phyloP scores from a whole-genome alignment of 768 basidiomycete genomes.

The Serpula lacrymans region DNA sequence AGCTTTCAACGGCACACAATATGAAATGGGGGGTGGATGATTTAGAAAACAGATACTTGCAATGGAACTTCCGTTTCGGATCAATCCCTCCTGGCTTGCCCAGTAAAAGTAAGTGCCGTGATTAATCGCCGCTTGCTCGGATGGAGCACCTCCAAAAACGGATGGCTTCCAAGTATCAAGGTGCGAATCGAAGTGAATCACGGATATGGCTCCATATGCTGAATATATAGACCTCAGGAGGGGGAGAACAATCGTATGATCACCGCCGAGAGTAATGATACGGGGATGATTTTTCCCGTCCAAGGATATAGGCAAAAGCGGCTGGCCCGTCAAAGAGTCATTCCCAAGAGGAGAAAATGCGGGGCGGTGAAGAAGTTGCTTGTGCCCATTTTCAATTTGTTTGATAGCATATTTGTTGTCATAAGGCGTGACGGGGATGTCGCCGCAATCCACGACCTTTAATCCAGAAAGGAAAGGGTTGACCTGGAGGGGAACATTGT shows the following conservation, averaged over 20 bases:
- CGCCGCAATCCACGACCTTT: slow-evolving; percentile 73
- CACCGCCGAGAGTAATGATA: slow-evolving; percentile 81
- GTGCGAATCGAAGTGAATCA: slow-evolving; percentile 88
- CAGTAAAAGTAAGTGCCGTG: slow-evolving; percentile 92
- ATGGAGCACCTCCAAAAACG: slow-evolving; percentile 73
- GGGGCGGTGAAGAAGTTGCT: slow-evolving; percentile 60
- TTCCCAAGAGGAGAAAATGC: slow-evolving; percentile 62
- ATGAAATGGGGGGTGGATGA: slow-evolving; percentile 11
- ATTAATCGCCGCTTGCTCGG: slow-evolving; percentile 70
- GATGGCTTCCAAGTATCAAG: slow-evolving; percentile 77
- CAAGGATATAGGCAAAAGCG: slow-evolving; percentile 53
- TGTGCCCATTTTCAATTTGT: slow-evolving; percentile 74
- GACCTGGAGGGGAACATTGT: slow-evolving; percentile 69
- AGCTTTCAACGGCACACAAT: slow-evolving; percentile 29
- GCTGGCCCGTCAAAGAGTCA: slow-evolving; percentile 55
- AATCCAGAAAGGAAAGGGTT: slow-evolving; percentile 72
- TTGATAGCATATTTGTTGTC: slow-evolving; percentile 71
- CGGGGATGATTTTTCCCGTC: slow-evolving; percentile 79
- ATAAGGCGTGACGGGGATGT: slow-evolving; percentile 76
- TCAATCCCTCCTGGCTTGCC: slow-evolving; percentile 79
- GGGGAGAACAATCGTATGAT: slow-evolving; percentile 79
- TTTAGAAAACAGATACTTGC: slow-evolving; percentile 57
- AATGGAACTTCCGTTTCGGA: slow-evolving; percentile 75
- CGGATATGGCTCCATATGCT: slow-evolving; percentile 75
- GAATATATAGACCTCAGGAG: slow-evolving; percentile 67